Conservation (phyloP, 495 filamentous ascomycete species). For the Aspergillus mulundensis region DNA sequence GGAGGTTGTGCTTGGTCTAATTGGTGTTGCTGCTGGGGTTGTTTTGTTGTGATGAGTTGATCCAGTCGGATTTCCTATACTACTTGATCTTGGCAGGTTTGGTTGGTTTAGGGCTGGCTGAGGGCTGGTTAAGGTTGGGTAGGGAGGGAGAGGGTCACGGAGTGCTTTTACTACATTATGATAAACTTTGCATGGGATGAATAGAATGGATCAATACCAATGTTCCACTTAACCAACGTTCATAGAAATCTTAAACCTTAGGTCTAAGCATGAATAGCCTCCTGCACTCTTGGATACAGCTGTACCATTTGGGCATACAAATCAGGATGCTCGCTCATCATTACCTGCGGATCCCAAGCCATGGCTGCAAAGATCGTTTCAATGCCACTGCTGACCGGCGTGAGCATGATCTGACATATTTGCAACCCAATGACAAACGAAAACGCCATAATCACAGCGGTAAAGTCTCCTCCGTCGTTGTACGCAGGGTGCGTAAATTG, state of each 20-base stretch:
- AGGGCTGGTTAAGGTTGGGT: not conserved
- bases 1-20: not conserved
- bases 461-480: conserved; percentile 66
- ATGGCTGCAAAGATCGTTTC: conserved; percentile 85
- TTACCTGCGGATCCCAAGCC: conserved; percentile 83
- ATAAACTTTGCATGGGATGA: not conserved
- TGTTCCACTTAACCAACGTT: too few species aligned
- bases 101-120: not conserved
- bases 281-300: conserved; percentile 81
- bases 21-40: conserved; percentile 1
- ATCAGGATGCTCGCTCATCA: conserved; percentile 78
- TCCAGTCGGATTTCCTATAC: too few species aligned
- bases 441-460: conserved; percentile 76
- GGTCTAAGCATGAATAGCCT: conserved; percentile 56
- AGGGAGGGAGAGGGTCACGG: not conserved
- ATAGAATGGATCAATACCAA: not conserved
- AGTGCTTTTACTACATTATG: not conserved
- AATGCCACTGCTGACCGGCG: conserved; percentile 58
- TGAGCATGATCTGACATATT: conserved; percentile 83
- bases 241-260: too few species aligned
- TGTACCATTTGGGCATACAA: conserved; percentile 70
- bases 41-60: not conserved
- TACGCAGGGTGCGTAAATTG: conserved; percentile 74
- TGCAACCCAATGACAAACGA: conserved; percentile 81
- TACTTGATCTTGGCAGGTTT: not conserved